These are phyloP conservation scores for Hawksworthiomyces lignivorus DNA, from an alignment of 2,329 filamentous ascomycete genomes.

Conservation along the genomic window DNA sequence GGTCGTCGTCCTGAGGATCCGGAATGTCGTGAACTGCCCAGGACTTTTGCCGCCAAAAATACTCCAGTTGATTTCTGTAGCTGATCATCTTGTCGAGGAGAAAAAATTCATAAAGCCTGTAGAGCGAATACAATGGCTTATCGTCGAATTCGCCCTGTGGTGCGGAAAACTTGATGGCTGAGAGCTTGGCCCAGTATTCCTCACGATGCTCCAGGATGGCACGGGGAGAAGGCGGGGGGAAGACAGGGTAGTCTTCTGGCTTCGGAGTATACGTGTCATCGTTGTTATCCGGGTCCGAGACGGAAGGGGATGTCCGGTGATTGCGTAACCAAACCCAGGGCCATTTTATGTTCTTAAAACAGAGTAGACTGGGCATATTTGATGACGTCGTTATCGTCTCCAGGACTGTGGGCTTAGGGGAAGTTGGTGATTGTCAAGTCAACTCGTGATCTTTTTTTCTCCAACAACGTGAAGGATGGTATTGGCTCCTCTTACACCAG, in stretches of 20 bases:
- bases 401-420: too few species aligned
- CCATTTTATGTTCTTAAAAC: too few species aligned
- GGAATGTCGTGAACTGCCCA: conserved; percentile 7
- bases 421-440: too few species aligned
- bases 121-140: conserved; percentile 3
- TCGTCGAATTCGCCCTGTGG: conserved; percentile 6
- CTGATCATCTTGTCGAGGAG: conserved; percentile 4
- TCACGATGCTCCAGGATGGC: not conserved
- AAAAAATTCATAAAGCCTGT: conserved; percentile 7
- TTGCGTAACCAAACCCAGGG: too few species aligned
- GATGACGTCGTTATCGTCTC: too few species aligned
- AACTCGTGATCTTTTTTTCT: too few species aligned
- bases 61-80: conserved; percentile 4
- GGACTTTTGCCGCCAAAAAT: conserved; percentile 5
- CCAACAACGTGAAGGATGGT: too few species aligned
- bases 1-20: conserved; percentile 8
- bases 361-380: too few species aligned
- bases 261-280: too few species aligned
- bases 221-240: not conserved
- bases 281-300: too few species aligned
- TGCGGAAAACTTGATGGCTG: not conserved
- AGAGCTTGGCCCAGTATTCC: conserved; percentile 1
- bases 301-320: too few species aligned
- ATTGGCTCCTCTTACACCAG: too few species aligned
- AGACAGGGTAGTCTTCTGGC: conserved; percentile 23